Evolutionary conservation across 129 eudicot species (phyloP), one percentile per base, ranked within the genome.

Genomic region (Chrysanthemum seticuspe): DNA sequence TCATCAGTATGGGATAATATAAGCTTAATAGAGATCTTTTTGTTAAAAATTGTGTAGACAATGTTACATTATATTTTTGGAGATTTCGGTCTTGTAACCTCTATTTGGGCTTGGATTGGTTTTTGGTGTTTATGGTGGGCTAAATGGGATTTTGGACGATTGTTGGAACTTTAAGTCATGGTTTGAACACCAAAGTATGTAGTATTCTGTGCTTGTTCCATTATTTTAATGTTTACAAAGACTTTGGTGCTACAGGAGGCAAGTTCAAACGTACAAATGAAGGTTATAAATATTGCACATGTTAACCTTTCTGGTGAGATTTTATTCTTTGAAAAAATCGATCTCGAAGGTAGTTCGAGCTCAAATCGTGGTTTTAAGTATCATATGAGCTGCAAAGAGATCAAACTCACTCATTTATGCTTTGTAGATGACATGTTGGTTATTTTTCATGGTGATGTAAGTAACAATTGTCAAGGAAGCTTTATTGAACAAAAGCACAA

Each of bases 151-250:
- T 62, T 84, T 94, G 83, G 82, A 89, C 97, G 89, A 54, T 67
- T 94, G 58, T 59, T 82, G 85, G 96, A 94, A 79, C 77, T 94
- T 31, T 64, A 94, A 94, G 76, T 74, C 89, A 31, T 90, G 98
- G 98, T 94, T 90, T 63, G 98, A 94, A 75, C 85, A 83, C 40
- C 98, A 94, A 85, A 90, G 96, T 1, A 57, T 63, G 1, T 86
- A 75, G 27, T 97, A 90, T 63, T 94, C 47, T 80, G 86, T 72
- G 86, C 98, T 27, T 85, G 96, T 70, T 94, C 98, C 0, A 18
- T 89, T 71, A 88, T 87, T 44, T 70, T 93, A 18, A 77, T 85
- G 76, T 87, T 73, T 61, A 92, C 89, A 49, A 81, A 87, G 82
- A 83, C 64, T 69, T 74, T 56, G 62, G 80, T 36, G 7, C 68